These are phyloP conservation scores for Trichoderma cornu-damae DNA, from an alignment of 2,329 filamentous ascomycete species.

Conservation along the genomic window DNA sequence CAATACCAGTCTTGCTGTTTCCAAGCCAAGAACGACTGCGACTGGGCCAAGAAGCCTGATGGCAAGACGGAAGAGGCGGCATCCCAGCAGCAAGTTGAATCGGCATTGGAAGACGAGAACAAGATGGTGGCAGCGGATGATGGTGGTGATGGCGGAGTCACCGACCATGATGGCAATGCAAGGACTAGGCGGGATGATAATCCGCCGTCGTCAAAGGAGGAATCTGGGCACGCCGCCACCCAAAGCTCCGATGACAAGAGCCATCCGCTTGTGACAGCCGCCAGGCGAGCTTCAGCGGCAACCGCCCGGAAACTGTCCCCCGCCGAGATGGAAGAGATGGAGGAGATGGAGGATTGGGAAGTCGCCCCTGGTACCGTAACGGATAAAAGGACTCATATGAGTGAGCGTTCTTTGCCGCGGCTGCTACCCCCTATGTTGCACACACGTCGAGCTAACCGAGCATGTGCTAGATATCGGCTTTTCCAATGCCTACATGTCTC, in stretches of 20 bases:
- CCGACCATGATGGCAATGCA: neutral
- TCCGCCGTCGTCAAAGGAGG: neutral
- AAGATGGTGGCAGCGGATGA: neutral
- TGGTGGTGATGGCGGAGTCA: neutral
- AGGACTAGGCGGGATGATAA: neutral
- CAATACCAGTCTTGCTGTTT: conserved; percentile 28
- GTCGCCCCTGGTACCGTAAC: conserved; percentile 40
- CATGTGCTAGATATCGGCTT: conserved; percentile 38
- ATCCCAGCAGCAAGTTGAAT: neutral
- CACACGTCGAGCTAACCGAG: neutral
- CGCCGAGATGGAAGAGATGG: neutral
- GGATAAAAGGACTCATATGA: conserved; percentile 29
- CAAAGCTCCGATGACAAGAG: neutral
- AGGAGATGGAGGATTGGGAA: conserved; percentile 43
- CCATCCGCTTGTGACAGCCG: neutral
- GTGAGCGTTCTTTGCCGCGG: conserved; percentile 28
- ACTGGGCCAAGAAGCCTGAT: conserved; percentile 21
- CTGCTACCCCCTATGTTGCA: neutral
- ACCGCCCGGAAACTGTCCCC: neutral
- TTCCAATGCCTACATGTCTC: conserved; percentile 39
- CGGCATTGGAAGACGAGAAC: neutral
- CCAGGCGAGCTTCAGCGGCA: too few relatives aligned
- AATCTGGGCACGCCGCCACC: neutral
- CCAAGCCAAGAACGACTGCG: conserved; percentile 27
- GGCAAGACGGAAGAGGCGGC: neutral